These are phyloP conservation scores for Barbarea vulgaris DNA, from an alignment of 345 rosid species.

Conservation along the genomic window DNA sequence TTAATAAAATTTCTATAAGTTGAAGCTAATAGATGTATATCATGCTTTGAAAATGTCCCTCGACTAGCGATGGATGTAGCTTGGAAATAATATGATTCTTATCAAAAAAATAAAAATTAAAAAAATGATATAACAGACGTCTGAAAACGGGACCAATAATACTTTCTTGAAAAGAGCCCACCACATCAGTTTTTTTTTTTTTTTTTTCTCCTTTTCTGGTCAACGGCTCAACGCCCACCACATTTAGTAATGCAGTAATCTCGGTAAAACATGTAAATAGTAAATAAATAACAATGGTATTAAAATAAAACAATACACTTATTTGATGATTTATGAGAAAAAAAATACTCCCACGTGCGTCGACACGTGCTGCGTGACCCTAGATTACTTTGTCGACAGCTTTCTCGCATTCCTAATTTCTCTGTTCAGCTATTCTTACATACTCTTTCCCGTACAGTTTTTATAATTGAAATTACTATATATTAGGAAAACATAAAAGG, in stretches of 20 bases:
- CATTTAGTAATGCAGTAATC: background rate
- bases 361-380: slow-evolving; percentile 53
- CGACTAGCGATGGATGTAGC: background rate
- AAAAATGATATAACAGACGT: background rate
- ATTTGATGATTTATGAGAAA: slow-evolving; percentile 10
- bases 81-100: no score
- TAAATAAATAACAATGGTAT: background rate
- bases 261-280: background rate
- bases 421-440: slow-evolving; percentile 30
- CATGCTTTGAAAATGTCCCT: background rate
- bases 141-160: slow-evolving; percentile 3
- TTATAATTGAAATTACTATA: background rate
- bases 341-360: slow-evolving; percentile 48
- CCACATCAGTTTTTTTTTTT: background rate
- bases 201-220: background rate
- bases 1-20: background rate
- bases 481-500: background rate
- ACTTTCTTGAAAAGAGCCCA: background rate
- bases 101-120: no score
- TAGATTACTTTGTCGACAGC: slow-evolving; percentile 44
- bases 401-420: slow-evolving; percentile 41
- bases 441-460: slow-evolving; percentile 27
- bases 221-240: slow-evolving; percentile 22
- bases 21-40: background rate
- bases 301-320: background rate